A percentile compares a stretch with the other conserved stretches of the same genome.
phyloP scores from a whole-genome alignment of 441 rosid species.

The Adansonia gregorii region DNA sequence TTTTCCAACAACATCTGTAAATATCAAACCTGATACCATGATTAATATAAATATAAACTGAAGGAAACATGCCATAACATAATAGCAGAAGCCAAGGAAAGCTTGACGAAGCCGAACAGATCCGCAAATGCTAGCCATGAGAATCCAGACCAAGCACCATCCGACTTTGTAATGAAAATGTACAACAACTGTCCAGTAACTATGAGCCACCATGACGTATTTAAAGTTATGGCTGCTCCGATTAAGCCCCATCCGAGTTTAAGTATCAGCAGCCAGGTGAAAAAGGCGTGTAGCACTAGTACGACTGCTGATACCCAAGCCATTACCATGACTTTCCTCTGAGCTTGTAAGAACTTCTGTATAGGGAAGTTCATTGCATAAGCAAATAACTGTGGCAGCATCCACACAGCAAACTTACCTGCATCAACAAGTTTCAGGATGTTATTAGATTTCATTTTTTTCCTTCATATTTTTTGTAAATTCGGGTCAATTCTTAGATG shows the following conservation, averaged over 20 bases:
- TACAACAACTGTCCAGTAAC: slow-evolving; percentile 61
- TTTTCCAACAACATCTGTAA: neutral
- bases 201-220: slow-evolving; percentile 84
- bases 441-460: neutral
- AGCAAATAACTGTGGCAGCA: slow-evolving; percentile 82
- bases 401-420: slow-evolving; percentile 83
- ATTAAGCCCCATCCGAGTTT: slow-evolving; percentile 73
- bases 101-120: slow-evolving; percentile 73
- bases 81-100: slow-evolving; percentile 81
- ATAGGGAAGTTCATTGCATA: slow-evolving; percentile 81
- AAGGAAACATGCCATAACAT: slow-evolving; percentile 67
- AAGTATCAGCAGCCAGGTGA: slow-evolving; percentile 77
- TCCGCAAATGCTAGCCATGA: slow-evolving; percentile 80
- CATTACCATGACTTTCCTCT: slow-evolving; percentile 79
- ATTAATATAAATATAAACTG: neutral
- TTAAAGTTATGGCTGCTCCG: slow-evolving; percentile 79
- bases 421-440: slow-evolving; percentile 21
- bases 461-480: neutral
- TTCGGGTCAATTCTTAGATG: neutral
- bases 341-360: slow-evolving; percentile 84
- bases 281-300: slow-evolving; percentile 53
- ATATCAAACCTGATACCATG: neutral
- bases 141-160: slow-evolving; percentile 88
- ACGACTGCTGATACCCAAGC: slow-evolving; percentile 72
- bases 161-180: slow-evolving; percentile 78